Evolutionary conservation across 176 grass and related monocot species (phyloP).

Genomic region (Oryza rufipogon): DNA sequence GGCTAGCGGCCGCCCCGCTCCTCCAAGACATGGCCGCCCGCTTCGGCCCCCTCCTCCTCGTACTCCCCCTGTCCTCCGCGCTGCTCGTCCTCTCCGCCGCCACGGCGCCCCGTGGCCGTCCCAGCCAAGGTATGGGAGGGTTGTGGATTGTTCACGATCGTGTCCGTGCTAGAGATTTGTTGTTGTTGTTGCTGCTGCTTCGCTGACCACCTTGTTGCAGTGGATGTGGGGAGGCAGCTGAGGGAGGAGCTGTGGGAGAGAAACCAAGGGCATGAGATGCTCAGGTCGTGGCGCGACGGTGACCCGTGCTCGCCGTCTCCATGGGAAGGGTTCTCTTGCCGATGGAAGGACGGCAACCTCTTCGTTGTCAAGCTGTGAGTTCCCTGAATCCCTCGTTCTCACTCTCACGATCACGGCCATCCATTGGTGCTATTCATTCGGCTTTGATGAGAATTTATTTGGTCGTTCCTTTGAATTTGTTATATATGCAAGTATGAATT

Average conservation of each 20-base stretch:
- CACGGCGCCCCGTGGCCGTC: slow-evolving; percentile 13
- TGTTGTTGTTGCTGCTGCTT: not conserved
- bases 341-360: slow-evolving; percentile 15
- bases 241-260: slow-evolving; percentile 49
- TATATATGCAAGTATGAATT: not conserved
- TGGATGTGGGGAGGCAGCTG: slow-evolving; percentile 44
- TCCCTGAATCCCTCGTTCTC: not conserved
- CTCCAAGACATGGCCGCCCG: slow-evolving; percentile 46
- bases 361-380: slow-evolving; percentile 62
- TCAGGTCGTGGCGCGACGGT: slow-evolving; percentile 53
- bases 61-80: slow-evolving; percentile 9
- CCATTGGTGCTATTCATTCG: not conserved
- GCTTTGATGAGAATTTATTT: not conserved
- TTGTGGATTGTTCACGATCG: not conserved
- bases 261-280: slow-evolving; percentile 56
- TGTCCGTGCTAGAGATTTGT: not conserved
- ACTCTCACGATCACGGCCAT: not conserved
- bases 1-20: not conserved
- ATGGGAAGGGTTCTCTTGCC: slow-evolving; percentile 61
- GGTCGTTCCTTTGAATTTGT: not conserved
- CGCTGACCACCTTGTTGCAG: slow-evolving; percentile 37
- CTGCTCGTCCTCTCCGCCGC: slow-evolving; percentile 14
- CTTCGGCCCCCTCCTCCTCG: slow-evolving; percentile 13
- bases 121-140: slow-evolving; percentile 37
- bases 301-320: slow-evolving; percentile 56